phyloP scores from a whole-genome alignment of 2,329 filamentous ascomycete species.

The Volutella citrinella region DNA sequence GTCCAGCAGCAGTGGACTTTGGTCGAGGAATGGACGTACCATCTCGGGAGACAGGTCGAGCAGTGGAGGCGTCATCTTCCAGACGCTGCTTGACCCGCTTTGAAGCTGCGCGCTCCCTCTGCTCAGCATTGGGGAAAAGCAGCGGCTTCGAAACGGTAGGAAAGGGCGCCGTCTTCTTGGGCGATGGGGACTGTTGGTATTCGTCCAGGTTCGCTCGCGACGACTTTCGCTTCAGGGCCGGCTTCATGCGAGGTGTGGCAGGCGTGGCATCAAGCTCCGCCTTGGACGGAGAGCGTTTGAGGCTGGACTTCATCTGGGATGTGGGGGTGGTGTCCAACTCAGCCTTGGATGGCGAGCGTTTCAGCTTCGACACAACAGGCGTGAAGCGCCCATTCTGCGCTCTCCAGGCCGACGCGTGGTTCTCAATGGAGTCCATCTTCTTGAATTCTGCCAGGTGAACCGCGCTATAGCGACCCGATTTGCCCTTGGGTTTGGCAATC shows the following conservation, averaged over 20 bases:
- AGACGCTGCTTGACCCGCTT: constrained; percentile 71
- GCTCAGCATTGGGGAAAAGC: constrained; percentile 19
- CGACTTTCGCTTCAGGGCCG: constrained; percentile 24
- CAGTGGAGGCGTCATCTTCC: constrained; percentile 66
- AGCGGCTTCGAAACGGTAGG: constrained; percentile 12
- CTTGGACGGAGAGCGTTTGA: constrained; percentile 41
- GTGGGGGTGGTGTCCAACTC: constrained; percentile 27
- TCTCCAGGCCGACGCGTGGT: constrained; percentile 77
- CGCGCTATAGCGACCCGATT: constrained; percentile 75
- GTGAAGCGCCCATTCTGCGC: constrained; percentile 52
- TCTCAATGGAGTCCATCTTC: constrained; percentile 96
- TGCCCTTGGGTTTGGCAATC: constrained; percentile 78
- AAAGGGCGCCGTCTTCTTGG: constrained; percentile 25
- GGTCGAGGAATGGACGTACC: constrained; percentile 48
- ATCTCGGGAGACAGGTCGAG: constrained; percentile 57
- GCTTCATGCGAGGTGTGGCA: constrained; percentile 43
- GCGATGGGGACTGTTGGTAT: constrained; percentile 23
- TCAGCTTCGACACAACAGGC: constrained; percentile 40
- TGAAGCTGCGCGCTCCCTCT: constrained; percentile 40
- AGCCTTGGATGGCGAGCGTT: constrained; percentile 44
- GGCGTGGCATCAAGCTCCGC: constrained; percentile 60
- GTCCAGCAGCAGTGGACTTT: constrained; percentile 29
- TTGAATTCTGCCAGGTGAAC: constrained; percentile 86
- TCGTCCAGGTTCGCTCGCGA: constrained; percentile 28
- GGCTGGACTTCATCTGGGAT: constrained; percentile 34